A percentile compares a stretch with the other conserved stretches of the same genome.
Evolutionary conservation across 176 grass and related monocot genomes (phyloP).

Genomic region (Echinochloa phyllopogon): DNA sequence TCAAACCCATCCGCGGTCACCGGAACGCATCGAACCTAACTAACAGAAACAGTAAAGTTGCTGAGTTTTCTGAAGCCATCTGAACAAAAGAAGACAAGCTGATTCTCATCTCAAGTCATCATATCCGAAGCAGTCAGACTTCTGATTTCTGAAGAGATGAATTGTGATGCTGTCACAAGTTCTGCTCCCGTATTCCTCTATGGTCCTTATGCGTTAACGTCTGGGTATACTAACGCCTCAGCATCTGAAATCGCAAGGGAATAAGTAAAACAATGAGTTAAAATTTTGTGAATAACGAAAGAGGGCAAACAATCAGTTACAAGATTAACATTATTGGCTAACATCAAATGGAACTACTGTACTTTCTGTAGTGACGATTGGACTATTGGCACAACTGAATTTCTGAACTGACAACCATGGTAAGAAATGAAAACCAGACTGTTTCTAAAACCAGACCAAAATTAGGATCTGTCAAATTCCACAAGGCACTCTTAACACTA

Average conservation of each 20-base stretch:
- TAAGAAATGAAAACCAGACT: neutral
- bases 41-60: neutral
- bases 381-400: neutral
- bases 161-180: conserved; percentile 17
- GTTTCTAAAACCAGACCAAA: neutral
- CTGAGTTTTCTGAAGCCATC: neutral
- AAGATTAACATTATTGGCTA: neutral
- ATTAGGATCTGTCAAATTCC: neutral
- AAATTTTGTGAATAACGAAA: neutral
- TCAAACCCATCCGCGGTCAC: neutral
- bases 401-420: neutral
- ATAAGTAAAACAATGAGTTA: neutral
- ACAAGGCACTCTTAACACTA: neutral
- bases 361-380: neutral
- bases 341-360: neutral
- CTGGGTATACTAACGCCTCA: neutral
- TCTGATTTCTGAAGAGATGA: conserved; percentile 11
- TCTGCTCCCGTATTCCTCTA: conserved; percentile 21
- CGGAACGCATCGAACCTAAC: neutral
- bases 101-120: neutral
- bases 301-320: neutral
- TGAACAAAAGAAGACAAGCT: conserved; percentile 19
- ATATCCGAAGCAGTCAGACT: neutral
- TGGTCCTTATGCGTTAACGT: neutral
- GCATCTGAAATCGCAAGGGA: neutral